Percentiles rank a stretch among this genome's conserved stretches.
phyloP scores from a whole-genome alignment of 1,284 basidiomycete genomes.

The Cutaneotrichosporon dermatis region DNA sequence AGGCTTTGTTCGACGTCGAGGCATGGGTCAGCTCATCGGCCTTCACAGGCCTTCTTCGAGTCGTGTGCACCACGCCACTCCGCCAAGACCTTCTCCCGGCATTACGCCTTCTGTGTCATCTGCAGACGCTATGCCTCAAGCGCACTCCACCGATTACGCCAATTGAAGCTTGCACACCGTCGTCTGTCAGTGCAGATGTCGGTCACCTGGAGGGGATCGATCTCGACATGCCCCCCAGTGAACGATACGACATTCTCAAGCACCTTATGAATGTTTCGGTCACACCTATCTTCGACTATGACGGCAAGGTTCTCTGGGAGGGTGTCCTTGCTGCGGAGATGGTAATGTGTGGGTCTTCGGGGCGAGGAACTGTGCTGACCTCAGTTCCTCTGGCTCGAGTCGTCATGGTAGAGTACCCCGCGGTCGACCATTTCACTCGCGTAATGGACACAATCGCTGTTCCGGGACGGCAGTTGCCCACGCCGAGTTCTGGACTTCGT shows the following conservation, averaged over 20 bases:
- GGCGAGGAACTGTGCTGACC: neutral
- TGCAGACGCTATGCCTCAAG: neutral
- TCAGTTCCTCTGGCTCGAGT: neutral
- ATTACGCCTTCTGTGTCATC: neutral
- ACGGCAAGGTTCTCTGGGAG: slow-evolving; percentile 6
- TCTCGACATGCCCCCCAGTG: too few species aligned
- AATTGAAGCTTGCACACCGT: too few species aligned
- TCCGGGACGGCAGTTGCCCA: too few species aligned
- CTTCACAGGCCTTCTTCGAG: neutral
- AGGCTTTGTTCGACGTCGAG: neutral
- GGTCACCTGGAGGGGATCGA: too few species aligned
- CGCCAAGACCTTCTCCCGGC: neutral
- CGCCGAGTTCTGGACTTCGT: too few species aligned
- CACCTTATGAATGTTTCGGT: neutral
- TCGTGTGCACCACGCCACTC: neutral
- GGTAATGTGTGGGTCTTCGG: neutral
- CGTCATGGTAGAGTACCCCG: neutral
- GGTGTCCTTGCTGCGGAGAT: neutral
- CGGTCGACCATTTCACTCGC: neutral
- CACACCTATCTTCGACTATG: neutral
- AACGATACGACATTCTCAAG: neutral
- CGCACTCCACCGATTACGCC: too few species aligned
- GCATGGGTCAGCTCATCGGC: neutral
- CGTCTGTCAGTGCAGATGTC: too few species aligned
- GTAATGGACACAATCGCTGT: too few species aligned